These are phyloP conservation scores for Tieghemiomyces parasiticus DNA, from an alignment of 192 early-diverging fungal species.

Conservation along the genomic window DNA sequence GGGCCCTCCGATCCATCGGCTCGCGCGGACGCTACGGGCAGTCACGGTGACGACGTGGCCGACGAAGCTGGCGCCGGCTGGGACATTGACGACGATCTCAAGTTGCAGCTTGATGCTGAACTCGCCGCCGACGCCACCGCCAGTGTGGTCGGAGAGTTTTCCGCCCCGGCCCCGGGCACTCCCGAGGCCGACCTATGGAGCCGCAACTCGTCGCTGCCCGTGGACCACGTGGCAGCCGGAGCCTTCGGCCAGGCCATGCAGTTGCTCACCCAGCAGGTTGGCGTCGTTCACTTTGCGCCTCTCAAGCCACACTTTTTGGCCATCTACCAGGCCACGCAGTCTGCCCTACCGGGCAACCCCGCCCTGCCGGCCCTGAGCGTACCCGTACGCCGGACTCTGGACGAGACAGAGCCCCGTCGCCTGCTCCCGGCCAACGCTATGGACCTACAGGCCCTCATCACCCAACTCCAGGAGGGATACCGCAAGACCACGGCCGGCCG, in stretches of 20 bases:
- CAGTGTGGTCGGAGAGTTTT: conserved; percentile 33
- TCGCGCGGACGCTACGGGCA: conserved; percentile 23
- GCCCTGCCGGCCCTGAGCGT: conserved; percentile 42
- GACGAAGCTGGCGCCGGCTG: conserved; percentile 62
- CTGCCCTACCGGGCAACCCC: conserved; percentile 43
- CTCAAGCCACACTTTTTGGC: conserved; percentile 78
- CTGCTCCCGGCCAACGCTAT: conserved; percentile 43
- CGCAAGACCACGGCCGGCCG: conserved; percentile 61
- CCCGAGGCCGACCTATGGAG: conserved; percentile 60
- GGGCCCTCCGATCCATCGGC: conserved; percentile 20
- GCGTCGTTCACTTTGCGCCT: conserved; percentile 82
- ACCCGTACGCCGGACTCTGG: conserved; percentile 50
- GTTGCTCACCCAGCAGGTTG: conserved; percentile 83
- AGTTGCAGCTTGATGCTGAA: conserved; percentile 48
- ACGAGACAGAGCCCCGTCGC: conserved; percentile 31
- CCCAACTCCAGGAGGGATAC: conserved; percentile 76
- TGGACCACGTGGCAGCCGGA: conserved; percentile 90
- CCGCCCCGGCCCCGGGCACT: conserved; percentile 58
- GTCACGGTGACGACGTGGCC: conserved; percentile 29
- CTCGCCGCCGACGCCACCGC: conserved; percentile 32
- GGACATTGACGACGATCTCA: conserved; percentile 70
- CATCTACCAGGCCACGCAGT: conserved; percentile 61
- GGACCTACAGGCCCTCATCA: conserved; percentile 38
- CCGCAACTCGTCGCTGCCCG: conserved; percentile 73
- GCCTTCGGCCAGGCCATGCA: conserved; percentile 92